A percentile compares a stretch with the other conserved stretches of the same genome.
Evolutionary conservation across 805 yeast genomes (phyloP).

Genomic region (Yamadazyma scolyti): DNA sequence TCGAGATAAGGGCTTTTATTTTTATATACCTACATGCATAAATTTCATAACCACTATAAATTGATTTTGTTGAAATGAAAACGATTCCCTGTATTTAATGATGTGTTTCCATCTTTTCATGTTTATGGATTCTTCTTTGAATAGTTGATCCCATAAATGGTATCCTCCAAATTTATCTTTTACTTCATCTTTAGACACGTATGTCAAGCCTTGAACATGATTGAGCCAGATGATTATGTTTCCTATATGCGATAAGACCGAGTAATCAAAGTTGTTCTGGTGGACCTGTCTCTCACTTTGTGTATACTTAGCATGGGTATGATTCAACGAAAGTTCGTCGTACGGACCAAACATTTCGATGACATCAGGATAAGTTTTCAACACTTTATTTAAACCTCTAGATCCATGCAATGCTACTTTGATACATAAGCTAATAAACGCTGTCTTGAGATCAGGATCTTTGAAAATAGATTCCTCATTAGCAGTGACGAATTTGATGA

Average conservation of each 20-base stretch:
- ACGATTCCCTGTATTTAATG: constrained; percentile 31
- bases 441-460: constrained; percentile 9
- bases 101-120: constrained; percentile 42
- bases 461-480: constrained; percentile 5
- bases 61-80: constrained; percentile 37
- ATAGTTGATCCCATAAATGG: constrained; percentile 38
- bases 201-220: constrained; percentile 2
- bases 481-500: constrained; percentile 5
- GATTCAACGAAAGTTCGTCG: constrained; percentile 28
- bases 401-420: constrained; percentile 34
- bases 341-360: constrained; percentile 25
- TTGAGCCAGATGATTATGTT: constrained; percentile 32
- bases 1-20: too few relatives aligned
- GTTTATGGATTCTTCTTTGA: constrained; percentile 29
- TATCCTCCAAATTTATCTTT: constrained; percentile 28
- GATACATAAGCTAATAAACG: constrained; percentile 28
- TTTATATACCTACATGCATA: constrained; percentile 18
- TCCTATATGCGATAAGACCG: constrained; percentile 35
- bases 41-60: constrained; percentile 34
- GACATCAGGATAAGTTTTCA: constrained; percentile 20
- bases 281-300: constrained; percentile 31
- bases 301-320: constrained; percentile 30
- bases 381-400: constrained; percentile 26
- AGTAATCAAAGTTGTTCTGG: constrained; percentile 33
- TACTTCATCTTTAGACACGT: constrained; percentile 2